Conservation (phyloP, 1,284 basidiomycete species). For the Cryptococcus amylolentus region DNA sequence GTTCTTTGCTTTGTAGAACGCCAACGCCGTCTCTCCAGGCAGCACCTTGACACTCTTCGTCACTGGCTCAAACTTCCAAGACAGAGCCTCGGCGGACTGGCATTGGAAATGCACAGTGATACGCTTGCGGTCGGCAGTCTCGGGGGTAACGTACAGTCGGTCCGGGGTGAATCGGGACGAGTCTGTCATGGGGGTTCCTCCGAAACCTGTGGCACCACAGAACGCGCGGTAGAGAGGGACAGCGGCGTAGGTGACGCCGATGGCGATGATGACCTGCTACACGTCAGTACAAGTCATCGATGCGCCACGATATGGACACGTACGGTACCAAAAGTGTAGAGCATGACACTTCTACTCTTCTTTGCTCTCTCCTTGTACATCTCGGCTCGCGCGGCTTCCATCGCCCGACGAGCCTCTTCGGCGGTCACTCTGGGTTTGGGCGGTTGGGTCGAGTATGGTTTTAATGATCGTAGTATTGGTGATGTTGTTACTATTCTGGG, state of each 20-base stretch:
- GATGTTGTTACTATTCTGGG: too few species aligned
- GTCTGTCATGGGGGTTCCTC: slow-evolving; percentile 87
- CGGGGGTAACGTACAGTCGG: slow-evolving; percentile 70
- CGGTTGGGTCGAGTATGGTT: neutral
- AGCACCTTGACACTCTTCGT: slow-evolving; percentile 87
- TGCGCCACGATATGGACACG: slow-evolving; percentile 6
- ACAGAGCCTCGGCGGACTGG: slow-evolving; percentile 79
- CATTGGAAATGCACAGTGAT: slow-evolving; percentile 97
- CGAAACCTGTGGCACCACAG: slow-evolving; percentile 95
- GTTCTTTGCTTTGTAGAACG: slow-evolving; percentile 95
- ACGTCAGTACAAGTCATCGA: neutral
- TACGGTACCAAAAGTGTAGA: slow-evolving; percentile 41
- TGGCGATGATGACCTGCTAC: slow-evolving; percentile 69
- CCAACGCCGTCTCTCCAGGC: slow-evolving; percentile 92
- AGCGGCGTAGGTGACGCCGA: slow-evolving; percentile 89
- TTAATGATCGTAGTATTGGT: neutral
- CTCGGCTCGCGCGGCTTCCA: slow-evolving; percentile 23
- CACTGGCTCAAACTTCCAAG: slow-evolving; percentile 89
- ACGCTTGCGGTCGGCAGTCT: slow-evolving; percentile 56
- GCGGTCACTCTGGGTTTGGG: neutral
- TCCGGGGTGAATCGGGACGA: slow-evolving; percentile 74
- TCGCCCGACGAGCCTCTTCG: slow-evolving; percentile 17
- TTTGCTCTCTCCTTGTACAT: slow-evolving; percentile 37
- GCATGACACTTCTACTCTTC: slow-evolving; percentile 32
- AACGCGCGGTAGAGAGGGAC: slow-evolving; percentile 97